These are phyloP conservation scores for Juncus effusus DNA, from an alignment of 176 grass and related monocot species.

Conservation along the genomic window DNA sequence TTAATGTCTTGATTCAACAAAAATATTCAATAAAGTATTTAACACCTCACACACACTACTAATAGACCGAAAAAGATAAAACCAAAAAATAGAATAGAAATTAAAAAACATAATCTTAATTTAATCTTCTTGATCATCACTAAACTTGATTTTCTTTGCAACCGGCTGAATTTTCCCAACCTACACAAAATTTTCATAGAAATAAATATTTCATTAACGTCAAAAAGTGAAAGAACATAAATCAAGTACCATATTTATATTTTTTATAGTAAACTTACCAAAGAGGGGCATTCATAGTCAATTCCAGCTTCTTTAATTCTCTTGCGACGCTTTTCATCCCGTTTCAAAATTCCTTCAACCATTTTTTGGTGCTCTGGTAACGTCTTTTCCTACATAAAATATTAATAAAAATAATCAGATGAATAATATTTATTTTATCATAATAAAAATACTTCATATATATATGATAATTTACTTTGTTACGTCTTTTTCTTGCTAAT, in stretches of 20 bases:
- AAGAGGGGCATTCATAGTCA: conserved; percentile 68
- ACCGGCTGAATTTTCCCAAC: conserved; percentile 33
- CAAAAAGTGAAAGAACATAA: no score
- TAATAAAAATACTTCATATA: neutral
- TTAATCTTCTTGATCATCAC: conserved; percentile 22
- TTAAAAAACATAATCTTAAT: neutral
- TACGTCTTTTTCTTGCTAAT: conserved; percentile 53
- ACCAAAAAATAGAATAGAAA: no score
- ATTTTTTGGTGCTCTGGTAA: conserved; percentile 53
- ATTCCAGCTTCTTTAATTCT: conserved; percentile 74
- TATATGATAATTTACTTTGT: conserved; percentile 48
- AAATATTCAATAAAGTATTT: no score
- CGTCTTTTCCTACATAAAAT: conserved; percentile 61
- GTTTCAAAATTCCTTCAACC: conserved; percentile 69
- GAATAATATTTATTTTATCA: neutral
- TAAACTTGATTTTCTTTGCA: conserved; percentile 41
- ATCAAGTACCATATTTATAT: neutral
- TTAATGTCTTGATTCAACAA: no score
- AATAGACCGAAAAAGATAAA: no score
- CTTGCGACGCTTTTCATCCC: conserved; percentile 65
- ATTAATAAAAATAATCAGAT: no score
- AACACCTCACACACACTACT: no score
- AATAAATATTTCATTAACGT: neutral
- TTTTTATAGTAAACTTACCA: conserved; percentile 54
- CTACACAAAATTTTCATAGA: conserved; percentile 17